Evolutionary conservation across 306 rosid species (phyloP).

Genomic region (Cucurbita maxima): DNA sequence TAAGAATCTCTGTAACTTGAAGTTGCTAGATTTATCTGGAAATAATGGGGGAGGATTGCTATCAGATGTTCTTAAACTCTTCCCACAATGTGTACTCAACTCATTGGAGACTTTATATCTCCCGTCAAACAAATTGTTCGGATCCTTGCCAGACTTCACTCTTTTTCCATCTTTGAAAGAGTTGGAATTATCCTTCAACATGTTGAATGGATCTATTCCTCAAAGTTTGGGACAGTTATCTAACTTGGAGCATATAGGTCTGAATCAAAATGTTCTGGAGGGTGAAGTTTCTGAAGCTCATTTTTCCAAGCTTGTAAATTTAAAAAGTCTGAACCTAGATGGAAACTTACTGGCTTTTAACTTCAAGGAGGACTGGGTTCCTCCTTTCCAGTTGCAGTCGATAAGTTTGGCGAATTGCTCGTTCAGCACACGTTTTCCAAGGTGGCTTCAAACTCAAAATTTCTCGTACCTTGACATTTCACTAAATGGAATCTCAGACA

Average conservation of each 20-base stretch:
- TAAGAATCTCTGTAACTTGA: background rate
- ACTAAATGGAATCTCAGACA: background rate
- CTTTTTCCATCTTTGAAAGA: background rate
- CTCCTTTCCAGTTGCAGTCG: background rate
- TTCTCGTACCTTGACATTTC: background rate
- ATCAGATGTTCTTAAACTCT: background rate
- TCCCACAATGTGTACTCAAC: background rate
- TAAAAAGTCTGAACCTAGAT: background rate
- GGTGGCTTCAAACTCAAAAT: background rate
- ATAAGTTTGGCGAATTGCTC: background rate
- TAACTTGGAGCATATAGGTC: background rate
- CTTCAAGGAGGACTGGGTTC: background rate
- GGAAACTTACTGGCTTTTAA: background rate
- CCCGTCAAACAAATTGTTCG: background rate
- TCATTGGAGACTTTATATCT: background rate
- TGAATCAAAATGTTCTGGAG: background rate
- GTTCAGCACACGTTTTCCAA: background rate
- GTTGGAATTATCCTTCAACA: background rate
- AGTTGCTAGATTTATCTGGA: background rate
- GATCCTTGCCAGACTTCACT: background rate
- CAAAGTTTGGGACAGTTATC: background rate
- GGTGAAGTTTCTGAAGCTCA: background rate
- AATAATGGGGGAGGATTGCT: background rate
- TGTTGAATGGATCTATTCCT: background rate
- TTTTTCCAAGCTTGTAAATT: background rate